Evolutionary conservation across 495 filamentous ascomycete genomes (phyloP).

Genomic region (Lasiosphaeria hispida): DNA sequence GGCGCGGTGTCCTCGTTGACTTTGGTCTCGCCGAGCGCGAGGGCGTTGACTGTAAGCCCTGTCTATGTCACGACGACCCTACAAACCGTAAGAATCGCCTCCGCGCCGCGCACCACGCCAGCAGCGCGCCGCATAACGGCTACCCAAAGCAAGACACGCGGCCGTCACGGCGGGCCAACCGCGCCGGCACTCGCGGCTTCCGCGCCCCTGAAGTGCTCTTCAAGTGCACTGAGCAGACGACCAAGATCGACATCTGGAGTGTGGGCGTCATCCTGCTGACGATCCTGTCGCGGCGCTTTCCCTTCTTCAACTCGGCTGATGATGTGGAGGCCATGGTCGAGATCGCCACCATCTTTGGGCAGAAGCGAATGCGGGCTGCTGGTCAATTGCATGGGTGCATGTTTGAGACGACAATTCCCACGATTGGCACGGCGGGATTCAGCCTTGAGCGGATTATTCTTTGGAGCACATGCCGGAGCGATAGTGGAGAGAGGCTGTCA

Average conservation of each 20-base stretch:
- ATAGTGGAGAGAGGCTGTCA: conserved; percentile 46
- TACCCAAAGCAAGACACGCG: conserved; percentile 85
- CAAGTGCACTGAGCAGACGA: conserved; percentile 96
- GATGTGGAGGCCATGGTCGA: conserved; percentile 97
- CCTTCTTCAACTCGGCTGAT: conserved; percentile 96
- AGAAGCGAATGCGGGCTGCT: conserved; percentile 72
- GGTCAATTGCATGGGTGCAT: conserved; percentile 78
- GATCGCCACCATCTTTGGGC: conserved; percentile 93
- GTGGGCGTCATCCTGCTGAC: conserved; percentile 92
- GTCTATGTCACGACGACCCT: conserved; percentile 60
- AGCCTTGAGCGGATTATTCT: conserved; percentile 88
- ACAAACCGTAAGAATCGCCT: conserved; percentile 38
- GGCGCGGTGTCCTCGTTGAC: conserved; percentile 88
- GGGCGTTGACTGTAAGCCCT: conserved; percentile 69
- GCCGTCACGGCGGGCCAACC: conserved; percentile 85
- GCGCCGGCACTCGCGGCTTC: conserved; percentile 94
- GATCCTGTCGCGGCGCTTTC: conserved; percentile 83
- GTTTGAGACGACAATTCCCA: conserved; percentile 88
- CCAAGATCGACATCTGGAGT: conserved; percentile 96
- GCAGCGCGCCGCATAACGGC: conserved; percentile 54
- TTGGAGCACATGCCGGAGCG: conserved; percentile 73
- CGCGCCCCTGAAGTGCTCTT: conserved; percentile 94
- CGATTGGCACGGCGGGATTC: conserved; percentile 80
- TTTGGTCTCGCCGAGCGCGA: conserved; percentile 91
- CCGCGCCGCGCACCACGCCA: conserved; percentile 38